Conservation (phyloP, 306 rosid species). For the Corylus heterophylla region DNA sequence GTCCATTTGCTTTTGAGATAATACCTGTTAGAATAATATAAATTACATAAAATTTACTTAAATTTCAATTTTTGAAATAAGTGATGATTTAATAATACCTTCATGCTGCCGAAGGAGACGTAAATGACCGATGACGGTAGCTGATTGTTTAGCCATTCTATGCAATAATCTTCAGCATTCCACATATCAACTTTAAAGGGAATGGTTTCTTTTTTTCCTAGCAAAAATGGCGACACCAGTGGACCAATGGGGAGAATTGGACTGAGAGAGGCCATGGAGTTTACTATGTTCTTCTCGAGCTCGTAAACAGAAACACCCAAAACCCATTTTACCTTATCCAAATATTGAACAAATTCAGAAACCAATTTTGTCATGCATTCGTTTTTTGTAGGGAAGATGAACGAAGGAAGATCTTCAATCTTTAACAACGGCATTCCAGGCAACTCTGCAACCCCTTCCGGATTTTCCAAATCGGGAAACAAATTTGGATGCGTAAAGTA, state of each 20-base stretch:
- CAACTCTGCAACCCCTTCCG: conserved; percentile 18
- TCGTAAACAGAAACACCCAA: conserved; percentile 50
- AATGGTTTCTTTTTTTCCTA: conserved; percentile 42
- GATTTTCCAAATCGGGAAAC: conserved; percentile 35
- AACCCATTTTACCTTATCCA: conserved; percentile 52
- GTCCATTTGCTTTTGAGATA: conserved; percentile 38
- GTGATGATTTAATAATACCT: neutral
- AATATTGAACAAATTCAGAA: neutral
- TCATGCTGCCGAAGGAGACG: conserved; percentile 56
- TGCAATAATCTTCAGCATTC: conserved; percentile 47
- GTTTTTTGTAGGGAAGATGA: conserved; percentile 45
- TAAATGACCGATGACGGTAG: conserved; percentile 42
- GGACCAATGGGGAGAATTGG: conserved; percentile 53
- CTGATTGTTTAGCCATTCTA: conserved; percentile 44
- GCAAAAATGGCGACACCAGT: conserved; percentile 44
- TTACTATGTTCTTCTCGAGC: conserved; percentile 48
- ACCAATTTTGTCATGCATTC: neutral
- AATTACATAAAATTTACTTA: too few relatives aligned
- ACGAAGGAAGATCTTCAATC: conserved; percentile 49
- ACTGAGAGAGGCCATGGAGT: conserved; percentile 36
- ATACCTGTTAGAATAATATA: too few relatives aligned
- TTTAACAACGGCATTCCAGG: conserved; percentile 50
- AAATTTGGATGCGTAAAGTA: conserved; percentile 16
- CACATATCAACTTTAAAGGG: conserved; percentile 44
- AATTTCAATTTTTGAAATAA: too few relatives aligned